A percentile compares a stretch with the other conserved stretches of the same genome.
Conservation (phyloP, 371 early-diverging fungal species). For the Mortierella sp. region DNA sequence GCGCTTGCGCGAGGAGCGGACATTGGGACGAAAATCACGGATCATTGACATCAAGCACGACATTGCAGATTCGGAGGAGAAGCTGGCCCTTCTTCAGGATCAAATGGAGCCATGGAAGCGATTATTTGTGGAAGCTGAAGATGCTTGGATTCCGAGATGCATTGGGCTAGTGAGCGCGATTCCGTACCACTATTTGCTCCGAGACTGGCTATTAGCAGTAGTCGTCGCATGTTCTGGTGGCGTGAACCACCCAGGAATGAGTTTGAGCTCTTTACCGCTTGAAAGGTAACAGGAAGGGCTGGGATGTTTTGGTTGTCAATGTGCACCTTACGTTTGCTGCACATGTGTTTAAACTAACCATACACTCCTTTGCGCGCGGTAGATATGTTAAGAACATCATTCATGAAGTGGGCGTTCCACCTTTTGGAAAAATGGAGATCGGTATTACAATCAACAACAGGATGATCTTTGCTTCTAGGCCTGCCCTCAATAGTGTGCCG, state of each 20-base stretch:
- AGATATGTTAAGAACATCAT: slow-evolving; percentile 78
- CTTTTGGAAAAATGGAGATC: slow-evolving; percentile 86
- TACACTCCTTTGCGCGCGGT: background rate
- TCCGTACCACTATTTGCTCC: slow-evolving; percentile 81
- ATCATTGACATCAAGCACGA: slow-evolving; percentile 62
- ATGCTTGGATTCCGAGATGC: slow-evolving; percentile 80
- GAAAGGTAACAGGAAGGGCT: slow-evolving; percentile 60
- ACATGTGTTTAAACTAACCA: background rate
- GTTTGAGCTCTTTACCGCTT: slow-evolving; percentile 60
- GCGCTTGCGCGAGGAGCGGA: slow-evolving; percentile 35
- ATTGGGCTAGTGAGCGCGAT: slow-evolving; percentile 81
- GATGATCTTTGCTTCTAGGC: slow-evolving; percentile 80
- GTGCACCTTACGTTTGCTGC: background rate
- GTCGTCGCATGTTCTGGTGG: slow-evolving; percentile 74
- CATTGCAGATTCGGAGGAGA: slow-evolving; percentile 75
- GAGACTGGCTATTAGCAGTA: slow-evolving; percentile 84
- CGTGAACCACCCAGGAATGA: slow-evolving; percentile 61
- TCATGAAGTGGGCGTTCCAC: slow-evolving; percentile 84
- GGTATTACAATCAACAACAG: slow-evolving; percentile 74
- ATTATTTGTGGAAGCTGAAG: slow-evolving; percentile 68
- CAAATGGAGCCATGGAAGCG: slow-evolving; percentile 75
- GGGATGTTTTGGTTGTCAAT: background rate
- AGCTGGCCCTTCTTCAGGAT: slow-evolving; percentile 74
- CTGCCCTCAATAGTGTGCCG: slow-evolving; percentile 84
- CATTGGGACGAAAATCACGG: slow-evolving; percentile 40